These are phyloP conservation scores for Alnus glutinosa DNA, from an alignment of 306 rosid species.

Conservation along the genomic window DNA sequence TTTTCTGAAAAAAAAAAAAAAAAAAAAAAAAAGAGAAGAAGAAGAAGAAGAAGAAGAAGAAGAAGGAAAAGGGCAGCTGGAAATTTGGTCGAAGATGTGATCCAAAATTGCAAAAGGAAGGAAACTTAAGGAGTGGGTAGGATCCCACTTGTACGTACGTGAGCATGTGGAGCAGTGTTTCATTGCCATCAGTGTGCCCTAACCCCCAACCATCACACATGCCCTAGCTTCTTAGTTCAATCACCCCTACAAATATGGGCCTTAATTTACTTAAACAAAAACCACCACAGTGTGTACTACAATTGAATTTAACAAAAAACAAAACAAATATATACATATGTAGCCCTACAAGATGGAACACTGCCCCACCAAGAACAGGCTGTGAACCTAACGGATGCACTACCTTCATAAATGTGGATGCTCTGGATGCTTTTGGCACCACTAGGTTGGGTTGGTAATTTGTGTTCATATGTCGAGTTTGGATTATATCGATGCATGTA, in stretches of 20 bases:
- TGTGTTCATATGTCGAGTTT: too few relatives aligned
- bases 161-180: conserved; percentile 12
- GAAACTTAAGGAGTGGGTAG: neutral
- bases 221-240: neutral
- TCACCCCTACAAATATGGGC: neutral
- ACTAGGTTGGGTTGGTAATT: neutral
- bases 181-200: conserved; percentile 23
- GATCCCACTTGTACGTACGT: neutral
- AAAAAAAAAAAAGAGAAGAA: neutral
- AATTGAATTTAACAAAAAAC: too few relatives aligned
- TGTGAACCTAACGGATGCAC: neutral
- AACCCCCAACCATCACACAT: conserved; percentile 25
- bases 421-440: neutral
- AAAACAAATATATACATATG: neutral
- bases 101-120: neutral
- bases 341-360: neutral
- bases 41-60: neutral
- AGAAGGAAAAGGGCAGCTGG: neutral
- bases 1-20: neutral
- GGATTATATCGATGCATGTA: too few relatives aligned
- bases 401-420: neutral
- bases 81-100: neutral
- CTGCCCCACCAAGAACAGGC: neutral
- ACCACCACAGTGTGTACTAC: too few relatives aligned
- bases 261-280: too few relatives aligned